phyloP scores from a whole-genome alignment of 495 filamentous ascomycete species.

The Terfezia claveryi region DNA sequence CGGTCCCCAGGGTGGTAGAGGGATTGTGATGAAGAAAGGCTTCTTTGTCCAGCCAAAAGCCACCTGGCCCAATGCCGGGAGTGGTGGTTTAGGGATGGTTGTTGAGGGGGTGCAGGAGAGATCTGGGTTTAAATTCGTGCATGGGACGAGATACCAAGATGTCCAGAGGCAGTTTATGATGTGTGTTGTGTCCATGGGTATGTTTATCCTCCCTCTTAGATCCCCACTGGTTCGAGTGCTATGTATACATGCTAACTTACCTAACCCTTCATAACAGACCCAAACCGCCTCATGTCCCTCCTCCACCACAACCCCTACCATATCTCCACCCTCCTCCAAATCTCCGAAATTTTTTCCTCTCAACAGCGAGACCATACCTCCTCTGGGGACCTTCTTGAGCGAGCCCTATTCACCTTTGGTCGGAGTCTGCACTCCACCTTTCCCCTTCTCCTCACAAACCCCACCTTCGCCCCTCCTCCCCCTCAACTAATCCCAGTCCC shows the following conservation, averaged over 20 bases:
- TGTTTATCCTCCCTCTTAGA: slow-evolving; percentile 2
- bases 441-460: slow-evolving; percentile 10
- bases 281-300: slow-evolving; percentile 32
- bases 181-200: slow-evolving; percentile 38
- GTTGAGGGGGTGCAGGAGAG: slow-evolving; percentile 27
- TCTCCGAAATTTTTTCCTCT: slow-evolving; percentile 63
- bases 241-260: slow-evolving; percentile 5
- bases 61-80: slow-evolving; percentile 63
- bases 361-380: slow-evolving; percentile 70
- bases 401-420: slow-evolving; percentile 83
- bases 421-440: slow-evolving; percentile 66
- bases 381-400: slow-evolving; percentile 69
- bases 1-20: slow-evolving; percentile 31
- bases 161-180: slow-evolving; percentile 55
- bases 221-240: not conserved
- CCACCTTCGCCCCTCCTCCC: not conserved
- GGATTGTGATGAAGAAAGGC: slow-evolving; percentile 51
- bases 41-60: slow-evolving; percentile 76
- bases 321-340: slow-evolving; percentile 77
- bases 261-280: slow-evolving; percentile 6
- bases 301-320: slow-evolving; percentile 67
- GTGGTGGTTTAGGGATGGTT: slow-evolving; percentile 68
- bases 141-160: slow-evolving; percentile 52
- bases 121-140: slow-evolving; percentile 49
- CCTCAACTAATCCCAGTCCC: not conserved